These are phyloP conservation scores for Suillus occidentalis DNA, from an alignment of 768 basidiomycete genomes.

Conservation along the genomic window DNA sequence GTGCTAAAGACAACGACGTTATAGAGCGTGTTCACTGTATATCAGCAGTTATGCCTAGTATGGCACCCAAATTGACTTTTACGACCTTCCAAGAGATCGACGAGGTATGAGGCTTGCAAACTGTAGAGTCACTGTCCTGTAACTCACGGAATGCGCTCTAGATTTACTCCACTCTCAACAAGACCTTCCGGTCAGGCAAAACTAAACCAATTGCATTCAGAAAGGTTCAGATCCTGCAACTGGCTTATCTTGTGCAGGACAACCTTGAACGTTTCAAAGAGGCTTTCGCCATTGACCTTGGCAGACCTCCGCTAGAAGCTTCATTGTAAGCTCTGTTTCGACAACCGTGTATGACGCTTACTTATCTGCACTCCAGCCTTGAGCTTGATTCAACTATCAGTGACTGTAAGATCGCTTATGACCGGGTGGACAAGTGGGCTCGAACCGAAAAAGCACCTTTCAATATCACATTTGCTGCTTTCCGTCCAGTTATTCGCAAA, in stretches of 20 bases:
- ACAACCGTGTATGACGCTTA: background rate
- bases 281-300: conserved; percentile 61
- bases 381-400: conserved; percentile 57
- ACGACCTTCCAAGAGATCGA: conserved; percentile 57
- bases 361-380: conserved; percentile 41
- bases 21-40: background rate
- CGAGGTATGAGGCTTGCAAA: conserved; percentile 35
- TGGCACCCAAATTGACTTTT: conserved; percentile 37
- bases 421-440: conserved; percentile 73
- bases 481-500: conserved; percentile 66
- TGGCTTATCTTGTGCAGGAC: conserved; percentile 74
- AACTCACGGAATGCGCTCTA: conserved; percentile 22
- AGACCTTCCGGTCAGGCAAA: conserved; percentile 66
- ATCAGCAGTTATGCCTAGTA: conserved; percentile 19
- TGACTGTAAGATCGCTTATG: conserved; percentile 56
- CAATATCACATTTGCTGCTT: conserved; percentile 51
- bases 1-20: background rate
- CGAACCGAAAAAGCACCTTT: conserved; percentile 60
- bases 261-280: conserved; percentile 61
- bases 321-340: conserved; percentile 44
- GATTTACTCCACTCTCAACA: conserved; percentile 56
- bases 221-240: conserved; percentile 73
- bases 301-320: conserved; percentile 59
- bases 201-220: conserved; percentile 63
- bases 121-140: background rate